These are phyloP conservation scores for Physcomitrium patens DNA, from an alignment of 225 moss, liverwort and hornwort genomes.

Conservation along the genomic window DNA sequence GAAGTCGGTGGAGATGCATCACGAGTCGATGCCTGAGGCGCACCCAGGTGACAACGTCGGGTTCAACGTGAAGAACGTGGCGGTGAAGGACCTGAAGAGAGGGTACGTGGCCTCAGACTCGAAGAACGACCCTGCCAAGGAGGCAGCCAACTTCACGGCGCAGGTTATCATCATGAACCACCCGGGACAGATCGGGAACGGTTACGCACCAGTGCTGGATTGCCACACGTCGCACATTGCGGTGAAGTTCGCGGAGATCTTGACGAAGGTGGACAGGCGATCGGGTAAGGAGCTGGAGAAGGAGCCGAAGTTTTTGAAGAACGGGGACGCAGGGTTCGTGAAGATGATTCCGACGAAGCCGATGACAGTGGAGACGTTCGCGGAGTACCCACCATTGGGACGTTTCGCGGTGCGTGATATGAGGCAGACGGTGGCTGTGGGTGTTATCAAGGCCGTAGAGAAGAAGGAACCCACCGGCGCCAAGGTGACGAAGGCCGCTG, in stretches of 20 bases:
- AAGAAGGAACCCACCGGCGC: constrained; percentile 61
- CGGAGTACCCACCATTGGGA: constrained; percentile 55
- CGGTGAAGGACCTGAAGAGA: constrained; percentile 58
- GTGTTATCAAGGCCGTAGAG: constrained; percentile 65
- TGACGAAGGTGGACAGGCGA: constrained; percentile 64
- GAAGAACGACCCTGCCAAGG: constrained; percentile 68
- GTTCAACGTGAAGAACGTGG: constrained; percentile 55
- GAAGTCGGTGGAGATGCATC: constrained; percentile 71
- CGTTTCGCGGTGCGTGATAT: constrained; percentile 65
- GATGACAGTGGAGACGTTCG: constrained; percentile 67
- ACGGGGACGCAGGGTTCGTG: constrained; percentile 61
- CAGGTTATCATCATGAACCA: constrained; percentile 81
- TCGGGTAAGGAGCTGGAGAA: constrained; percentile 68
- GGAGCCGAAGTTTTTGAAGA: constrained; percentile 73
- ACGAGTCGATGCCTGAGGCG: constrained; percentile 62
- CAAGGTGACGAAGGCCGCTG: constrained; percentile 50
- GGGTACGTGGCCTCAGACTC: constrained; percentile 62
- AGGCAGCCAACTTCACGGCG: constrained; percentile 60
- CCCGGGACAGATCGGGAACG: constrained; percentile 64
- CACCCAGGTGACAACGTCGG: constrained; percentile 60
- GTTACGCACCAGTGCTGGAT: constrained; percentile 61
- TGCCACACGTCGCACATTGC: constrained; percentile 67
- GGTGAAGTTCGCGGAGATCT: constrained; percentile 54
- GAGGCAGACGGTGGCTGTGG: constrained; percentile 62
- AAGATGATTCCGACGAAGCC: constrained; percentile 71